Evolutionary conservation across 2,329 filamentous ascomycete species (phyloP).

Genomic region (Xylaria sp.): DNA sequence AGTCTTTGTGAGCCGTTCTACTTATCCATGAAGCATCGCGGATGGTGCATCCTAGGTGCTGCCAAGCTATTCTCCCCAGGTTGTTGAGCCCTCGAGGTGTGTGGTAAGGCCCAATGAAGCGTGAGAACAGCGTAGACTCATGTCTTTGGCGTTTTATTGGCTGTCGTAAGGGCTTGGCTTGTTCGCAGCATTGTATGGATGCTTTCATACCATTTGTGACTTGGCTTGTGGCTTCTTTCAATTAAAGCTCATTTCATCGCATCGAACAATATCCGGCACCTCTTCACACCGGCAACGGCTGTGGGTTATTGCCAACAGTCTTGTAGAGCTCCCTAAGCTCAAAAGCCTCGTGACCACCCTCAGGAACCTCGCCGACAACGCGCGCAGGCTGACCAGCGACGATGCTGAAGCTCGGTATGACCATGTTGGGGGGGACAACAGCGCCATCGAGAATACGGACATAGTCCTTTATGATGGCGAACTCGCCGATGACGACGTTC

Average conservation of each 20-base stretch:
- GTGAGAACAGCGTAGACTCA: not conserved
- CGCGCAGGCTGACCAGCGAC: constrained; percentile 86
- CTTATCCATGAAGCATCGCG: not conserved
- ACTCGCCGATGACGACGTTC: constrained; percentile 81
- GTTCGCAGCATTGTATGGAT: not conserved
- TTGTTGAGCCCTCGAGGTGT: not conserved
- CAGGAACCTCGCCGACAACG: constrained; percentile 83
- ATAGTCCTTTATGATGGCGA: constrained; percentile 93
- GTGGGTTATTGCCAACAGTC: constrained; percentile 68
- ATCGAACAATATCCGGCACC: not conserved
- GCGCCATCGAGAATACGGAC: constrained; percentile 87
- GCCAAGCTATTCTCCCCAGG: not conserved
- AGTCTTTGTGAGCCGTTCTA: not conserved
- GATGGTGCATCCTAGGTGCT: no score
- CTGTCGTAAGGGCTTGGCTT: not conserved
- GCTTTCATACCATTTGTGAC: not conserved
- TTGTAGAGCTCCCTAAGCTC: constrained; percentile 74
- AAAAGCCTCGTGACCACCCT: constrained; percentile 74
- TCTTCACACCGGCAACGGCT: constrained; percentile 52
- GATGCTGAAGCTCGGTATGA: constrained; percentile 90
- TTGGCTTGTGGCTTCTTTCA: not conserved
- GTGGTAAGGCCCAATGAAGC: not conserved
- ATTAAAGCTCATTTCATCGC: not conserved
- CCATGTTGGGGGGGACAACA: constrained; percentile 87
- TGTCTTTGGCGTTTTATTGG: not conserved